Evolutionary conservation across 2,329 filamentous ascomycete species (phyloP).

Genomic region (Monosporascus cannonballus): DNA sequence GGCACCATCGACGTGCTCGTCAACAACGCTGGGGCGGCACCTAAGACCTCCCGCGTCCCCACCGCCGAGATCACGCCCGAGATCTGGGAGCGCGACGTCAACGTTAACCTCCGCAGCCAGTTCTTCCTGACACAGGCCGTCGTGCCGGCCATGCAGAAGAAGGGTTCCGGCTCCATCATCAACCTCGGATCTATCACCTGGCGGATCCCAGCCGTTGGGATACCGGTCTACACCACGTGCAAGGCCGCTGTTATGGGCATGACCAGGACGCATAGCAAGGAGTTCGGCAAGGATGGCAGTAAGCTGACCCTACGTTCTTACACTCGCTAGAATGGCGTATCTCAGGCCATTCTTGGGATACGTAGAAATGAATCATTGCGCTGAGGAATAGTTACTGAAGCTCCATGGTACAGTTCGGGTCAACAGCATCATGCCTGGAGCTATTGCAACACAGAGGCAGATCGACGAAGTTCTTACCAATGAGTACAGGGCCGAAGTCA

Average conservation of each 20-base stretch:
- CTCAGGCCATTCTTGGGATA: neutral
- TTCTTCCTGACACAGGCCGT: constrained; percentile 36
- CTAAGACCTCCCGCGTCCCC: constrained; percentile 16
- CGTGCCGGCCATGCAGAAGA: constrained; percentile 26
- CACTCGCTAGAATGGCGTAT: neutral
- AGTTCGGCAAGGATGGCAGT: constrained; percentile 28
- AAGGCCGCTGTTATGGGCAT: constrained; percentile 34
- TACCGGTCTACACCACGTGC: constrained; percentile 30
- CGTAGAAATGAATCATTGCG: neutral
- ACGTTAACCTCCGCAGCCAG: constrained; percentile 38
- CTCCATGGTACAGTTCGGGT: constrained; percentile 24
- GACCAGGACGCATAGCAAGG: constrained; percentile 30
- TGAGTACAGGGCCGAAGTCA: constrained; percentile 30
- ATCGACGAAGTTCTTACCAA: constrained; percentile 36
- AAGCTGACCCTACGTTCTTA: neutral
- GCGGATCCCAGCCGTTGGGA: constrained; percentile 26
- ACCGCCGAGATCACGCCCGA: constrained; percentile 33
- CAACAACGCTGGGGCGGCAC: constrained; percentile 30
- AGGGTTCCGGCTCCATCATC: constrained; percentile 29
- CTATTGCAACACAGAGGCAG: constrained; percentile 40
- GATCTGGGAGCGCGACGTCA: constrained; percentile 36
- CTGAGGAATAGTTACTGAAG: no score
- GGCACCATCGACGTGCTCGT: constrained; percentile 27
- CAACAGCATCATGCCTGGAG: constrained; percentile 44
- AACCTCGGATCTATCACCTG: constrained; percentile 35